A percentile compares a stretch with the other conserved stretches of the same genome.
Conservation (phyloP, 306 rosid species). For the Cucurbita argyrosperma region DNA sequence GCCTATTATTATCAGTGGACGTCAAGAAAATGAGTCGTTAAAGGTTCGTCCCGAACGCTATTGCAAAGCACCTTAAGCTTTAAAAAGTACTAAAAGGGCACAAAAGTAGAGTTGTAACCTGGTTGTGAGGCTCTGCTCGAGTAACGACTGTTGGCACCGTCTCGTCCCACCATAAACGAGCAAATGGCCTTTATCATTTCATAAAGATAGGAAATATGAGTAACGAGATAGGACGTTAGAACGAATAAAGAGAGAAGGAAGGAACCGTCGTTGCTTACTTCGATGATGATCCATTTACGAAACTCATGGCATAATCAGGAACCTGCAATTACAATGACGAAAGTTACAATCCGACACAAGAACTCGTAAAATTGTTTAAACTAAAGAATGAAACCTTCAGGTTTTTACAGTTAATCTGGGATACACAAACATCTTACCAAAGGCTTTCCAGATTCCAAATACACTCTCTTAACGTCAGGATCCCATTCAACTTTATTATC, state of each 20-base stretch:
- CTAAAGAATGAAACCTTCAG: background rate
- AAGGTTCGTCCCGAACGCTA: background rate
- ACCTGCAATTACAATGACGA: constrained; percentile 22
- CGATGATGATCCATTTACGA: constrained; percentile 48
- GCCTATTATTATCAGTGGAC: constrained; percentile 6
- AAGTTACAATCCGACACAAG: background rate
- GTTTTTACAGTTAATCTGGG: background rate
- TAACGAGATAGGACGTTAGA: background rate
- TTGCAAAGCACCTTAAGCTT: background rate
- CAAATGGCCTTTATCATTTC: constrained; percentile 24
- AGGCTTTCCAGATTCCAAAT: constrained; percentile 62
- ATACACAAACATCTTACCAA: constrained; percentile 29
- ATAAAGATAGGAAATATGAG: background rate
- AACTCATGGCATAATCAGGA: constrained; percentile 66
- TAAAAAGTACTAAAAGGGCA: background rate
- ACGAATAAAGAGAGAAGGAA: background rate
- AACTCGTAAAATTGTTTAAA: background rate
- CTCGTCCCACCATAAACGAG: constrained; percentile 41
- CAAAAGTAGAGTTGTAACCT: constrained; percentile 8
- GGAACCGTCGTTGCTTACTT: constrained; percentile 25
- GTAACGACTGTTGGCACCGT: constrained; percentile 37
- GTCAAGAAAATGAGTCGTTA: background rate
- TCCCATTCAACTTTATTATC: constrained; percentile 59
- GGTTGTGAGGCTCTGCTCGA: constrained; percentile 41
- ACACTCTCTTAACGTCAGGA: constrained; percentile 33